Evolutionary conservation across 805 yeast species (phyloP).

Genomic region (Spathaspora arborariae): DNA sequence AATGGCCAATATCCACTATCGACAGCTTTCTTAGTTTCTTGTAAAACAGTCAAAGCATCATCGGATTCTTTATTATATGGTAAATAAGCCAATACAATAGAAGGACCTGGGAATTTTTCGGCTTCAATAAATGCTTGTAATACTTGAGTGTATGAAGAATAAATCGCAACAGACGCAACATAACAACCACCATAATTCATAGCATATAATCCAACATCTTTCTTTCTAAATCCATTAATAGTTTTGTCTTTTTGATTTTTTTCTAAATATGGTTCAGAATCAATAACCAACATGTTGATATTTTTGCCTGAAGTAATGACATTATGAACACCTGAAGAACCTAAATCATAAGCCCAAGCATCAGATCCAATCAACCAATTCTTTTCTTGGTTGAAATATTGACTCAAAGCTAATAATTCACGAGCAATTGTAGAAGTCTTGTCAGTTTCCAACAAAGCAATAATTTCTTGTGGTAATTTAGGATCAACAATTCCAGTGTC

Average conservation of each 20-base stretch:
- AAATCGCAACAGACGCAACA: conserved; percentile 92
- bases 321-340: conserved; percentile 87
- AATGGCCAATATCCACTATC: conserved; percentile 97
- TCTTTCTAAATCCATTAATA: conserved; percentile 59
- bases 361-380: conserved; percentile 93
- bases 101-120: conserved; percentile 84
- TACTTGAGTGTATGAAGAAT: conserved; percentile 90
- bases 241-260: conserved; percentile 21
- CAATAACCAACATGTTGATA: conserved; percentile 81
- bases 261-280: conserved; percentile 67
- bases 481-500: conserved; percentile 23
- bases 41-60: conserved; percentile 67
- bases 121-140: conserved; percentile 88
- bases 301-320: conserved; percentile 72
- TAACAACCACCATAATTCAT: conserved; percentile 88
- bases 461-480: conserved; percentile 23
- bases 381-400: conserved; percentile 45
- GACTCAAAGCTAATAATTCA: conserved; percentile 43
- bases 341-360: conserved; percentile 92
- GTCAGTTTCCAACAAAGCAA: conserved; percentile 38
- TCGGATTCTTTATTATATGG: conserved; percentile 68
- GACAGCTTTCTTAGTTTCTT: conserved; percentile 85
- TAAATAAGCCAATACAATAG: conserved; percentile 84
- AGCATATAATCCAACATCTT: conserved; percentile 91
- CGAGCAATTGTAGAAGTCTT: conserved; percentile 35